Evolutionary conservation across 2,329 filamentous ascomycete species (phyloP).

Genomic region (Pyrenophora teres): DNA sequence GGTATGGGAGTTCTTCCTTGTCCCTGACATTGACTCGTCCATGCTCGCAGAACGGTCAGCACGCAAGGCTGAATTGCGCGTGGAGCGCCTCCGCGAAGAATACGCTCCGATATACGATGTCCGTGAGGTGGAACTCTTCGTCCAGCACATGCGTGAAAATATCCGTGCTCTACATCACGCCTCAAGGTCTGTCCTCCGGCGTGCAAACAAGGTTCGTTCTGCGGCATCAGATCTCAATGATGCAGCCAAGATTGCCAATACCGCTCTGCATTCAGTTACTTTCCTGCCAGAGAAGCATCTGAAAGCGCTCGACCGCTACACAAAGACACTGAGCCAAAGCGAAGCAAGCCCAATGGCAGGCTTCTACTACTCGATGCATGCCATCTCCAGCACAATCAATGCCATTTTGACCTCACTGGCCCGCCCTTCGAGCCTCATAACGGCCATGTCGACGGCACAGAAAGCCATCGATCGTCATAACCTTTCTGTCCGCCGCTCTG

Average conservation of each 20-base stretch:
- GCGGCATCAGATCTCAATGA: constrained; percentile 70
- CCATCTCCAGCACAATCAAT: constrained; percentile 81
- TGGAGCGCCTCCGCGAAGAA: constrained; percentile 87
- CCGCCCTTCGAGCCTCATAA: constrained; percentile 77
- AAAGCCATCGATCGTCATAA: constrained; percentile 79
- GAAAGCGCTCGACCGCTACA: constrained; percentile 73
- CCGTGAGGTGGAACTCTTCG: constrained; percentile 89
- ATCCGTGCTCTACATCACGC: constrained; percentile 83
- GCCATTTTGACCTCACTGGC: constrained; percentile 80
- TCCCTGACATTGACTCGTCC: constrained; percentile 87
- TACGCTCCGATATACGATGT: constrained; percentile 79
- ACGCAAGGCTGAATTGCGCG: constrained; percentile 80
- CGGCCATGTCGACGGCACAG: constrained; percentile 72
- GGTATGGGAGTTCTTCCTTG: constrained; percentile 98
- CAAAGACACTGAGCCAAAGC: constrained; percentile 65
- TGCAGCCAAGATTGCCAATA: constrained; percentile 60
- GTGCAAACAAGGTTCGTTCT: constrained; percentile 74
- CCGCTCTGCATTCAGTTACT: constrained; percentile 58
- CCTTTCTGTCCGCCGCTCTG: constrained; percentile 72
- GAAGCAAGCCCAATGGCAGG: constrained; percentile 74
- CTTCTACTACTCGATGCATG: constrained; percentile 77
- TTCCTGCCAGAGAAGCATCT: constrained; percentile 73
- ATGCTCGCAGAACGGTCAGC: constrained; percentile 89
- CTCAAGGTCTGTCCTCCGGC: constrained; percentile 79
- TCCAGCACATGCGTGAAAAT: constrained; percentile 87